phyloP scores from a whole-genome alignment of 768 basidiomycete species.

The Mycena haematopus region DNA sequence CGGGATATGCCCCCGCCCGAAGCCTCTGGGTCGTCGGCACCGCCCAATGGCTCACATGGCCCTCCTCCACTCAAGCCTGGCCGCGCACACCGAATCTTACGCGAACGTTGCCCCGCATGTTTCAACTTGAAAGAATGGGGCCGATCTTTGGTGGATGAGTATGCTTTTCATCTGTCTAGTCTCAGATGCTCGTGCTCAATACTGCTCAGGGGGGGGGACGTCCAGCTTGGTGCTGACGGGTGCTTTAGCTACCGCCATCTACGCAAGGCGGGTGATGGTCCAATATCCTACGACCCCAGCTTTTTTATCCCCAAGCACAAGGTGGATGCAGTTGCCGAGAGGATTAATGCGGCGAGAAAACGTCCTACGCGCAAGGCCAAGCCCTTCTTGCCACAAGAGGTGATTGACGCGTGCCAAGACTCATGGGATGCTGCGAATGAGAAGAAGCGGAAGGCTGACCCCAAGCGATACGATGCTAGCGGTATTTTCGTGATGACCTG shows the following conservation, averaged over 20 bases:
- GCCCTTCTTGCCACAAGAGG: neutral
- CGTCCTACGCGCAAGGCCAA: neutral
- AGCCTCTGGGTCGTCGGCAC: too few species aligned
- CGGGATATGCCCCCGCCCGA: too few species aligned
- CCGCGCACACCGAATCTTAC: neutral
- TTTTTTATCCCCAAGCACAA: neutral
- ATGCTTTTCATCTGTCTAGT: too few species aligned
- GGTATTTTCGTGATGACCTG: neutral
- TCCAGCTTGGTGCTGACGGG: neutral
- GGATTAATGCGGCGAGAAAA: neutral
- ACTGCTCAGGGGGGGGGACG: neutral
- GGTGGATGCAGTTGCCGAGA: neutral
- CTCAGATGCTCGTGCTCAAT: too few species aligned
- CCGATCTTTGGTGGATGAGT: neutral
- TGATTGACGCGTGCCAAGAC: neutral
- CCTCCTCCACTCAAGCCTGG: neutral
- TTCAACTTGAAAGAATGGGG: neutral
- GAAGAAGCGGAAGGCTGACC: neutral
- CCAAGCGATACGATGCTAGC: neutral
- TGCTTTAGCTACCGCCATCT: neutral
- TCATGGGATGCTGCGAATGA: neutral
- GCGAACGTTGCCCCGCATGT: neutral
- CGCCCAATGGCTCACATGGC: too few species aligned
- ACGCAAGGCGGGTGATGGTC: neutral
- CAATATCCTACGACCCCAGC: neutral